Base-by-base conservation (phyloP, 805 yeast genomes). In the Saturnispora sanitii region DNA sequence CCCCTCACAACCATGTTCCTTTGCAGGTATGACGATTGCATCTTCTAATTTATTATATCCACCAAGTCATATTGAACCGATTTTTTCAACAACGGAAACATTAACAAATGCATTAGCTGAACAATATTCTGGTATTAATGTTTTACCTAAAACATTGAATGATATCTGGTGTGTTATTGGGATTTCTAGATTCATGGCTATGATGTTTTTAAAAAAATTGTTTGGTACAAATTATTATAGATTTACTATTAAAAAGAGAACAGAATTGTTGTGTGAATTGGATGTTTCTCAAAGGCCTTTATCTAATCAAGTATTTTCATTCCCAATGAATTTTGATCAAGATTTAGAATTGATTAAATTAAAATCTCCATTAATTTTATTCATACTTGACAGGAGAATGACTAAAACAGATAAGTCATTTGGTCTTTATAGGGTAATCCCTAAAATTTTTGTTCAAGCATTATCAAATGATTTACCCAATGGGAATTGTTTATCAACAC, bases 71-170 rank as follows among this genome's bases (percentile, higher is more conserved):
- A 77, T 92, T 25, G 98, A 92, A 48, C 90, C 94, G 1, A 67
- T 85, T 41, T 79, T 82, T 49, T 53, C 73, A 0, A 71, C 76
- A 2, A 83, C 95, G 0, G 86, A 83, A 45, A 56, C 65, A 0
- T 57, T 92, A 3, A 69, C 90, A 0, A 73, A 76, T 42, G 78
- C 84, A 0, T 59, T 92, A 17, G 82, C 97, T 0, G 72, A 76
- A 4, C 98, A 92, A 57, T 92, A 96, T 94, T 75, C 94, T 0
- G 96, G 96, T 15, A 79, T 92, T 27, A 85, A 84, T 56, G 85
- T 92, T 16, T 79, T 86, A 3, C 96, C 97, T 0, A 71, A 71
- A 40, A 71, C 78, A 1, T 72, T 78, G 55, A 76, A 82, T 49
- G 96, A 92, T 57, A 49, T 84, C 6, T 92, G 99, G 98, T 74